Base-by-base conservation (phyloP, 371 early-diverging fungal species). In the Lichtheimia ornata region DNA sequence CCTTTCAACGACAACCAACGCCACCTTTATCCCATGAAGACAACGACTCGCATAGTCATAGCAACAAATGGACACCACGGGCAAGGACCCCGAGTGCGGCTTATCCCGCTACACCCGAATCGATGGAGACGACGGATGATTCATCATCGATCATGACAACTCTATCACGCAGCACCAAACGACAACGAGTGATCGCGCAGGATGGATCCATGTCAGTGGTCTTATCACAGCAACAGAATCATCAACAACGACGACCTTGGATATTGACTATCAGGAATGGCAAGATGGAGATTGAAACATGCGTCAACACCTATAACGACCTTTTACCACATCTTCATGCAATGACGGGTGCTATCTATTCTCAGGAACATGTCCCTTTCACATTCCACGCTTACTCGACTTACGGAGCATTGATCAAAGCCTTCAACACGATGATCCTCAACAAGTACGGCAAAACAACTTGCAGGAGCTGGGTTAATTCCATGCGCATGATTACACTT, bases 361-460 rank as follows among this genome's bases (percentile, higher is more conserved):
- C 30, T 30, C 62, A 61, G 20, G 18, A 45, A n/a, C 18, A 30
- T 35, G 55, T 61, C 17, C 62, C 62, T 15, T 61, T 49, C 13
- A 51, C 54, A 2, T 61, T 61, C n/a, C 7, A 27, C 5, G 30
- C 49, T 27, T 45, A 53, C 43, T 54, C 62, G 1, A 49, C 45
- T 27, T 45, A 28, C 13, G 55, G 56, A 7, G 13, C 49, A 12
- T 45, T 61, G n/a, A 40, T 61, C 25, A 54, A 30, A 18, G 53
- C 43, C 22, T 47, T 61, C 35, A 61, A 61, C 11, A 44, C 49
- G 4, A 49, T 61, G 45, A 30, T 61, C 9, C 45, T 55, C 35
- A 61, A 47, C 22, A 61, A 54, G 47, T 61, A 61, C 20, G 55
- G 55, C 30, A 61, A 61, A 25, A 53, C 55, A 13, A 43, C 45